These are phyloP conservation scores for Syzygium syzygioides DNA, from an alignment of 441 rosid genomes.

Conservation along the genomic window DNA sequence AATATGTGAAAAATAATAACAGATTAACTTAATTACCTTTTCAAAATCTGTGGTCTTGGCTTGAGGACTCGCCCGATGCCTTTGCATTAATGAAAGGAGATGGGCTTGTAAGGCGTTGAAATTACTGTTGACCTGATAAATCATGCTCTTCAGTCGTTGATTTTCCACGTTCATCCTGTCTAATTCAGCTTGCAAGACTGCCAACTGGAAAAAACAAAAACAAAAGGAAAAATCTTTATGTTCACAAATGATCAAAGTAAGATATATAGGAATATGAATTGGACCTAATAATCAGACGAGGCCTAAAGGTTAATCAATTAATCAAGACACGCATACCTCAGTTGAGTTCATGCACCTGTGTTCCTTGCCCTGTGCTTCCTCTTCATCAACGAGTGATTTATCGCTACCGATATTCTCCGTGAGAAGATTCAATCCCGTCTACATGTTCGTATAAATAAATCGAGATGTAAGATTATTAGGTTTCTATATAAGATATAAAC, in stretches of 20 bases:
- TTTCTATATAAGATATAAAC: neutral
- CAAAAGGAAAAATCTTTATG: neutral
- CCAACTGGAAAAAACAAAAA: neutral
- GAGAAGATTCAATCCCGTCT: constrained; percentile 2
- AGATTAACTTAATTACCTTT: neutral
- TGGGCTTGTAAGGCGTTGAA: neutral
- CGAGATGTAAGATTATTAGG: neutral
- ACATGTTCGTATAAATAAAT: neutral
- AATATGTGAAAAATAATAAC: neutral
- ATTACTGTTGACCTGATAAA: neutral
- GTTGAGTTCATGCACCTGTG: neutral
- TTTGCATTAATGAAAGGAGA: neutral
- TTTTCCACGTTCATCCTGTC: neutral
- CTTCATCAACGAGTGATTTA: neutral
- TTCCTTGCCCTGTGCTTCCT: neutral
- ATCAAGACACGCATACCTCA: neutral
- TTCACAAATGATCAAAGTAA: neutral
- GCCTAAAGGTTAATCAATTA: neutral
- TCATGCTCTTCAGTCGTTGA: neutral
- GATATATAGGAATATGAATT: neutral
- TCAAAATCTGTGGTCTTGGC: neutral
- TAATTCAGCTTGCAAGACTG: neutral
- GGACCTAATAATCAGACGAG: neutral
- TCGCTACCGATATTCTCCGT: neutral
- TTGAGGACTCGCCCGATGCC: neutral